Evolutionary conservation across 352 stramenopile genomes (phyloP).

Genomic region (Pythium oligandrum): DNA sequence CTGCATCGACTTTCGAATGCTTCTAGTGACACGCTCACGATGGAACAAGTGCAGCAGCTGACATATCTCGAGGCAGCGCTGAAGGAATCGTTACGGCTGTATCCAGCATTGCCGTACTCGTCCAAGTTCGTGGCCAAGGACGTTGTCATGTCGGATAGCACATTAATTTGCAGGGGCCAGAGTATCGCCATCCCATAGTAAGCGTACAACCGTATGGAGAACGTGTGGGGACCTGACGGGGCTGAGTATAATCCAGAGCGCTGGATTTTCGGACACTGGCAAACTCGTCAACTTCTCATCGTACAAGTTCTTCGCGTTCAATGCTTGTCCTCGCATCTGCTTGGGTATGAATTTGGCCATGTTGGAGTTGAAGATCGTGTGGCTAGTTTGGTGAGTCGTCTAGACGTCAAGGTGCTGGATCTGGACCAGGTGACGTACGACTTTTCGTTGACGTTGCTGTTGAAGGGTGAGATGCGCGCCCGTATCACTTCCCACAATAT

Average conservation of each 20-base stretch:
- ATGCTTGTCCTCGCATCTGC: slow-evolving; percentile 61
- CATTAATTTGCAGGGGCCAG: slow-evolving; percentile 32
- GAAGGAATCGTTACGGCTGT: slow-evolving; percentile 48
- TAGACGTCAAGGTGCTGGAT: slow-evolving; percentile 35
- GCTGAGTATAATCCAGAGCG: slow-evolving; percentile 59
- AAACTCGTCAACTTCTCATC: slow-evolving; percentile 32
- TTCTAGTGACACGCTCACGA: slow-evolving; percentile 3
- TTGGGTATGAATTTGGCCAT: slow-evolving; percentile 74
- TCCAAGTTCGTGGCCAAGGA: slow-evolving; percentile 30
- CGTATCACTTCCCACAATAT: no score
- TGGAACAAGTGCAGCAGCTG: slow-evolving; percentile 27
- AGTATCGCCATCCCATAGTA: slow-evolving; percentile 44
- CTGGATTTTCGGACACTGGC: slow-evolving; percentile 31
- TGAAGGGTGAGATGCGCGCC: slow-evolving; percentile 14
- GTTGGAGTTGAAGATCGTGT: slow-evolving; percentile 82
- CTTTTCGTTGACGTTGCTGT: slow-evolving; percentile 40
- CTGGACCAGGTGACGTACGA: slow-evolving; percentile 37
- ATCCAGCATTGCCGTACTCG: slow-evolving; percentile 46
- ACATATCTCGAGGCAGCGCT: slow-evolving; percentile 45
- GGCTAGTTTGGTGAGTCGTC: slow-evolving; percentile 48
- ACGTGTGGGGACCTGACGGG: slow-evolving; percentile 62
- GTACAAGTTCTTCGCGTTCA: slow-evolving; percentile 72
- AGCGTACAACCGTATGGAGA: slow-evolving; percentile 39
- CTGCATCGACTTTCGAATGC: slow-evolving; percentile 17
- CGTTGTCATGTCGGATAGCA: slow-evolving; percentile 57